A percentile compares a stretch with the other conserved stretches of the same genome.
phyloP scores from a whole-genome alignment of 352 stramenopile species.

The Elongisporangium undulatum region DNA sequence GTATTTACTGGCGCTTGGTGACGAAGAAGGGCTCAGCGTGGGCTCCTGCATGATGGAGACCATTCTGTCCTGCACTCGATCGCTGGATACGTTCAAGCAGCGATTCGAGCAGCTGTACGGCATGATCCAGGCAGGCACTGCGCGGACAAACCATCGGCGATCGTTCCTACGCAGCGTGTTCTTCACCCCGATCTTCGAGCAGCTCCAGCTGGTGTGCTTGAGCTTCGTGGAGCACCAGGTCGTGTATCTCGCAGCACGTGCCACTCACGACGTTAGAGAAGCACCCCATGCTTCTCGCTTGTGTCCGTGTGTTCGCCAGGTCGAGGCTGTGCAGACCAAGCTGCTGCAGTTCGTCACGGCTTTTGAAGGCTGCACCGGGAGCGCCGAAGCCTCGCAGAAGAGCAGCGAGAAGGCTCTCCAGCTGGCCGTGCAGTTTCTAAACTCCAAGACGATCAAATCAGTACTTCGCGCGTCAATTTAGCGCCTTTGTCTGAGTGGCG shows the following conservation, averaged over 20 bases:
- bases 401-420: slow-evolving; percentile 52
- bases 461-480: slow-evolving; percentile 8
- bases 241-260: slow-evolving; percentile 14
- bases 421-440: slow-evolving; percentile 47
- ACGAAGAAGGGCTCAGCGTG: slow-evolving; percentile 55
- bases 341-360: slow-evolving; percentile 61
- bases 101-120: slow-evolving; percentile 26
- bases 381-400: slow-evolving; percentile 31
- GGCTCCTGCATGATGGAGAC: slow-evolving; percentile 61
- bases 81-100: slow-evolving; percentile 22
- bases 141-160: slow-evolving; percentile 55
- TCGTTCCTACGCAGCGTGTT: slow-evolving; percentile 48
- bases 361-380: slow-evolving; percentile 60
- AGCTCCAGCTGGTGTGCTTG: slow-evolving; percentile 33
- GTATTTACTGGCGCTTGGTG: slow-evolving; percentile 35
- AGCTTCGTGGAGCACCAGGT: slow-evolving; percentile 49
- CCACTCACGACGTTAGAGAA: background rate
- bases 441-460: slow-evolving; percentile 25
- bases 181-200: slow-evolving; percentile 43
- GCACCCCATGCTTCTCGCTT: background rate
- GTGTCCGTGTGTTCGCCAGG: slow-evolving; percentile 11
- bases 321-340: slow-evolving; percentile 57
- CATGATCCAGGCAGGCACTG: slow-evolving; percentile 30
- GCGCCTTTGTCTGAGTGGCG: background rate
- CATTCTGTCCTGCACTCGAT: slow-evolving; percentile 33